Percentiles rank a stretch among this genome's conserved stretches.
These are phyloP conservation scores for Purpureocillium lavendulum DNA, from an alignment of 2,329 filamentous ascomycete species.

Conservation along the genomic window DNA sequence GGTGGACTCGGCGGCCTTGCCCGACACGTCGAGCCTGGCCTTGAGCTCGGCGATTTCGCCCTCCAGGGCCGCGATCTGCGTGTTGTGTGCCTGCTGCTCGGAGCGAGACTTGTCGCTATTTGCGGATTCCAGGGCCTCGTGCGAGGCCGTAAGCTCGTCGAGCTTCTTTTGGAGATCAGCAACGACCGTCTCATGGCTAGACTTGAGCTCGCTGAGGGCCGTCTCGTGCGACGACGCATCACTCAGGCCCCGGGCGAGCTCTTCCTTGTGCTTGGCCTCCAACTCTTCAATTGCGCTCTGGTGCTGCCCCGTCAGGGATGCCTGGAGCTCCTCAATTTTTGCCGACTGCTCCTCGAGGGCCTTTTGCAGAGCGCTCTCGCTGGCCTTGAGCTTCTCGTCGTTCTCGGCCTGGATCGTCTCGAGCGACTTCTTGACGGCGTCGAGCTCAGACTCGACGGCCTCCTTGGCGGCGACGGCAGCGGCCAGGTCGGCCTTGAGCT, in stretches of 20 bases:
- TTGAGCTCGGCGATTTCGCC: conserved; percentile 43
- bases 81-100: conserved; percentile 33
- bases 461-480: conserved; percentile 42
- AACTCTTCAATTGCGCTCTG: conserved; percentile 36
- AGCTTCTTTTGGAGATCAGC: conserved; percentile 47
- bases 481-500: conserved; percentile 38
- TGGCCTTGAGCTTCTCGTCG: conserved; percentile 23
- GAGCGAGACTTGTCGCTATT: conserved; percentile 35
- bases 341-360: conserved; percentile 38
- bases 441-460: conserved; percentile 37
- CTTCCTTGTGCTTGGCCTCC: conserved; percentile 43
- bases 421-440: conserved; percentile 40
- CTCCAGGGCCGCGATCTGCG: conserved; percentile 42
- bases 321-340: conserved; percentile 42
- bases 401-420: conserved; percentile 28
- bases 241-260: conserved; percentile 37
- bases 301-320: conserved; percentile 41
- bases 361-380: conserved; percentile 23
- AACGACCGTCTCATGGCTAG: conserved; percentile 37
- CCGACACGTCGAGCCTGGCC: conserved; percentile 36
- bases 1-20: conserved; percentile 33
- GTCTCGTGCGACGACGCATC: conserved; percentile 38
- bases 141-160: conserved; percentile 40
- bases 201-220: conserved; percentile 40
- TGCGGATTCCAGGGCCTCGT: conserved; percentile 34